Evolutionary conservation across 805 yeast species (phyloP), one percentile per base, ranked within the genome.

Genomic region (Yarrowia keelungensis): DNA sequence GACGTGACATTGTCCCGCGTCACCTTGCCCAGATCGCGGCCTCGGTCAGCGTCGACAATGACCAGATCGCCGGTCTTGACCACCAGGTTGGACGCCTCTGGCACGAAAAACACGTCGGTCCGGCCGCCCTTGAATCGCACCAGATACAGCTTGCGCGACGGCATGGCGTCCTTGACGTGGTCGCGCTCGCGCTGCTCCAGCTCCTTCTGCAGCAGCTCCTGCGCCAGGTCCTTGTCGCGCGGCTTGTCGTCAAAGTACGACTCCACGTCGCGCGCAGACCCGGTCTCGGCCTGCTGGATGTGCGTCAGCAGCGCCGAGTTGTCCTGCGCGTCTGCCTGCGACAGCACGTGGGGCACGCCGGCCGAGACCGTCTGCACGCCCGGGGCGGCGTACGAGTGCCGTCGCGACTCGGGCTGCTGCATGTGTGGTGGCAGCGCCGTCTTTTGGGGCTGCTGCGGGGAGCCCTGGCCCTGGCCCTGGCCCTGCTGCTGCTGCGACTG

Each of bases 11-110:
- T 83, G 73, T 87, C 78, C 69, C 83, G 82, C 45, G 85, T 84
- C 54, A 90, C 84, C 74, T 84, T 84, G 45, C 96, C 96, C 70
- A 90, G 81, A 77, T 90, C 96, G 45, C 86, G 79, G 45, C 96
- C 96, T 42, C 96, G 81, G 74, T 90, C 96, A 1, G 95, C 96
- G 74, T 90, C 94, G 16, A 90, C 96, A 74, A 90, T 85, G 15
- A 91, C 94, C 74, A 89, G 81, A 74, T 89, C 92, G 26, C 90
- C 90, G 5, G 81, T 77, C 62, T 80, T 78, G 51, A 87, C 76
- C 41, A 72, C 73, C 36, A 77, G 73, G 26, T 77, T 75, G 11
- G 81, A 73, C 36, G 74, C 72, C 14, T 77, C 80, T 1, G 91
- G 87, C 22, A 88, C 78, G 74, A 85, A 86, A 74, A 89, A 91